phyloP scores from a whole-genome alignment of 1,284 basidiomycete genomes.

The Schizophyllum amplum region DNA sequence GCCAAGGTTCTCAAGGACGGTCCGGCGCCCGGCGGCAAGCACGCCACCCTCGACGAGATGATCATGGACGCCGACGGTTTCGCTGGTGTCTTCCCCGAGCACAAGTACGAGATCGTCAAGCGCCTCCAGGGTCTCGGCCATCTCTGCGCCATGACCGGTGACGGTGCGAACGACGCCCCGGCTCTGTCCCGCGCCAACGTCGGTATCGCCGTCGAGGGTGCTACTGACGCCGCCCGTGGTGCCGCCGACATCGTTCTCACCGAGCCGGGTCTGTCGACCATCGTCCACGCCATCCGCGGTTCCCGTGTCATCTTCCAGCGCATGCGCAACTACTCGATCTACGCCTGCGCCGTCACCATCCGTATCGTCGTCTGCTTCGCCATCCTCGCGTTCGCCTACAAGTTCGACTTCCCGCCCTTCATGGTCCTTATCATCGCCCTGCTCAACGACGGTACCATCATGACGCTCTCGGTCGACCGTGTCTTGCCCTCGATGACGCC shows the following conservation, averaged over 20 bases:
- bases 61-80: conserved; percentile 89
- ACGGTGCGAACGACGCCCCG: conserved; percentile 95
- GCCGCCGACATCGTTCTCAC: conserved; percentile 94
- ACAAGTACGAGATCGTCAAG: conserved; percentile 86
- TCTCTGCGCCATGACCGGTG: conserved; percentile 90
- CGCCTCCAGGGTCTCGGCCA: conserved; percentile 88
- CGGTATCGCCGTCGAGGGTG: conserved; percentile 96
- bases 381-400: conserved; percentile 91
- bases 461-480: conserved; percentile 97
- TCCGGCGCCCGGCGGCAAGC: conserved; percentile 72
- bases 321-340: conserved; percentile 96
- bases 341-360: conserved; percentile 89
- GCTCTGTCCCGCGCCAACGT: conserved; percentile 92
- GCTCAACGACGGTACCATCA: conserved; percentile 97
- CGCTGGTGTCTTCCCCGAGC: conserved; percentile 95
- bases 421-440: conserved; percentile 98
- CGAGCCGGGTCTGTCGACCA: conserved; percentile 93
- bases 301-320: conserved; percentile 97
- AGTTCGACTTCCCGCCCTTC: conserved; percentile 98
- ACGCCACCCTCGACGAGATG: conserved; percentile 85
- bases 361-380: conserved; percentile 98
- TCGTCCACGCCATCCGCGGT: conserved; percentile 92
- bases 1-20: conserved; percentile 93
- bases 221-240: conserved; percentile 91
- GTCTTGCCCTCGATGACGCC: conserved; percentile 88